Evolutionary conservation across 1,139 yeast genomes (phyloP), one percentile per base, ranked within the genome.

Genomic region (Kluyveromyces sp.): DNA sequence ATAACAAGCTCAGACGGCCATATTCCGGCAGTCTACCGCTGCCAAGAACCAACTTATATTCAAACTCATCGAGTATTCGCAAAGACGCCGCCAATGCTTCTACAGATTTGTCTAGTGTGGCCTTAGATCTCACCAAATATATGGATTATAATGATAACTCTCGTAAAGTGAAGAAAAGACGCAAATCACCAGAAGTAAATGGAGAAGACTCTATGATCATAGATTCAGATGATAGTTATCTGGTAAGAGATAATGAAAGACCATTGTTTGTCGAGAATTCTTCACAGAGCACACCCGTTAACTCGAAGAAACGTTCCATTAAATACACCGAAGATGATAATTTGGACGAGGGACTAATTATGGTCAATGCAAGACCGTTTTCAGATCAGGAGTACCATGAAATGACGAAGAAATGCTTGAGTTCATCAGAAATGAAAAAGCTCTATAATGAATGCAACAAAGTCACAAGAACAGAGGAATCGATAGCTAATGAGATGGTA

Each of bases 371-470:
- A 10, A 45, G 45, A 33, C 32, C 37, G 30, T 53, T 48, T 39
- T 47, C 54, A 3, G 55, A 53, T 8, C 53, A 51, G 7, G 61
- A 59, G 41, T 58, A 61, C 3, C 42, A 41, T 34, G 10, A 41
- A 10, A 43, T 53, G 46, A 43, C 44, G 15, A 38, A 39, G 21
- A 45, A 38, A n/a, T 26, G 29, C 26, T 26, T 47, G 8, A 28
- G 42, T n/a, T 41, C 39, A 4, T 21, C 45, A 4, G 45, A 27
- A 26, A 39, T 34, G 10, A 49, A 37, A 34, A 48, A 48, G 7
- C 68, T 68, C 44, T 66, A 79, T 41, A 73, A 71, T 37, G 74
- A 71, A 34, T 81, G 72, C 1, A 83, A 83, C 57, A 74, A 69
- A 53, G 69, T 67, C 0, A 69, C 65, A 2, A 63, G 78, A 39